Conservation (phyloP, 805 yeast genomes). For the Cephaloascus fragrans region DNA sequence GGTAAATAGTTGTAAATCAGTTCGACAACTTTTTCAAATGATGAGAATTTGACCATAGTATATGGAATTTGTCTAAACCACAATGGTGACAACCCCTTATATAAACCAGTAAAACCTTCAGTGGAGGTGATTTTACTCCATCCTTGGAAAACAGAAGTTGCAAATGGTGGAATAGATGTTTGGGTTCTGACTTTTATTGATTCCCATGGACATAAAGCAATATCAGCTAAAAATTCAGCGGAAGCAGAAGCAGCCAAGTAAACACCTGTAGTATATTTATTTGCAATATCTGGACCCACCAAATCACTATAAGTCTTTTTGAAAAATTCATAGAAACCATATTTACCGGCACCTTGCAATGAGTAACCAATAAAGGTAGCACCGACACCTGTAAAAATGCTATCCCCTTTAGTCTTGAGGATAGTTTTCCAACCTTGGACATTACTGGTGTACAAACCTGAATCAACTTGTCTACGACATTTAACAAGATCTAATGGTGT, state of each 20-base stretch:
- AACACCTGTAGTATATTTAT: constrained; percentile 60
- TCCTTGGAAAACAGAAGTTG: constrained; percentile 54
- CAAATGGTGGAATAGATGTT: constrained; percentile 84
- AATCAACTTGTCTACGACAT: constrained; percentile 84
- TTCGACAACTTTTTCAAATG: constrained; percentile 87
- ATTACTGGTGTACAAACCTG: constrained; percentile 64
- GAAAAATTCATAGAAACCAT: constrained; percentile 90
- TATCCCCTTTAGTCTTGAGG: constrained; percentile 66
- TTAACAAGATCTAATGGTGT: constrained; percentile 92
- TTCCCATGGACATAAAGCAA: constrained; percentile 87
- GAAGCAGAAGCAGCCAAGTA: constrained; percentile 82
- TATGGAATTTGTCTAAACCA: constrained; percentile 98
- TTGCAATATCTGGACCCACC: constrained; percentile 54
- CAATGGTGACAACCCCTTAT: constrained; percentile 83
- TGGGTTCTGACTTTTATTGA: constrained; percentile 92
- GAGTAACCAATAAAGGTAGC: constrained; percentile 93
- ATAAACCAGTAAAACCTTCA: constrained; percentile 69
- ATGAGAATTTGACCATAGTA: constrained; percentile 94
- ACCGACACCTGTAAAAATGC: constrained; percentile 79
- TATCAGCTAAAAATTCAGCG: constrained; percentile 90
- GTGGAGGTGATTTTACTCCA: constrained; percentile 51
- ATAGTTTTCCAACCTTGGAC: constrained; percentile 76
- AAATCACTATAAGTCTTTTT: constrained; percentile 65
- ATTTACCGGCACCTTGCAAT: constrained; percentile 94
- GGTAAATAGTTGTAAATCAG: constrained; percentile 67